Base-by-base conservation (phyloP, 176 grass and related monocot genomes). In the Zoysia japonica region DNA sequence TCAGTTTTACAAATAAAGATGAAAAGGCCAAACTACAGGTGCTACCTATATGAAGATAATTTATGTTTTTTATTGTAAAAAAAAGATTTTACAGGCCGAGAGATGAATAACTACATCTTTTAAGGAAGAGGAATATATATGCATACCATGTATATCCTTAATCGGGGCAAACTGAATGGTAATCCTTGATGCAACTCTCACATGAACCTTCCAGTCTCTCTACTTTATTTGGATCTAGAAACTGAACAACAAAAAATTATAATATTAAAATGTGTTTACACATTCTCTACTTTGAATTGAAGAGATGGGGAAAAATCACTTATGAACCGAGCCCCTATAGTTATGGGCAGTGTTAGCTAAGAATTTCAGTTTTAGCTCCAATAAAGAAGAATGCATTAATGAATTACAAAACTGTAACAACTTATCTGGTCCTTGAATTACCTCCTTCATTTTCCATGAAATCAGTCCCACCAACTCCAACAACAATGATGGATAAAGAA, bases 401-500 rank as follows among this genome's bases (percentile, higher is more conserved):
- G 65, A 65, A 57, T 66, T 70, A 59, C 11, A 28, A 28, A 28
- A 28, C 28, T 28, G 28, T 28, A 28, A 28, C 28, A 28, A 28
- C 28, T 28, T 28, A 72, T 68, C 9, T 10, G 48, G 46, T 65
- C 38, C 74, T 15, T 20, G 45, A 55, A 65, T 72, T 75, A 93
- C 94, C 94, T 97, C 94, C 94, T 94, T 97, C 28, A 28, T 28
- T 28, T 88, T 97, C 89, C 70, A 92, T 97, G 85, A 94, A 94
- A 70, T 97, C 89, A 43, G 94, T 87, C 43, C 87, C 94, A 80
- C 91, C 94, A 85, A 97, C 94, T 80, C 94, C 94, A 81, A 94
- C 75, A 74, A 97, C 87, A 75, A 92, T 55, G 37, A 97, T 90
- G 39, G 94, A 97, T 78, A 94, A 77, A 76, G 94, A 91, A 76